Conservation (phyloP, 2,329 filamentous ascomycete species). For the Ophiosphaerella herpotricha region DNA sequence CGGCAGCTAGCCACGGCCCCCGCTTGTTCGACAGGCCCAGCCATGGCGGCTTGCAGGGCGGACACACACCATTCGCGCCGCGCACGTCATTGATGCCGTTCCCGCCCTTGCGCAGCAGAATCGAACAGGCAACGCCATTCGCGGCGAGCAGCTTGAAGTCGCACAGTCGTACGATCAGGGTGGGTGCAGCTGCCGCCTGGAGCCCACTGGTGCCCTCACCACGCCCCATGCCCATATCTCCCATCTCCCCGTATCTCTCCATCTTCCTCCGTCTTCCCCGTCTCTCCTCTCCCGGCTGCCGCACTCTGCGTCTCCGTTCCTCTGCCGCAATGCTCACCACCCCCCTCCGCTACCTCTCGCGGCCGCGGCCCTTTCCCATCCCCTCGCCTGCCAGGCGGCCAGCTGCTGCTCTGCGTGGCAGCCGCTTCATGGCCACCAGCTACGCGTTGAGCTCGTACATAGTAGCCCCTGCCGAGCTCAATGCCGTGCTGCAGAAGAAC, state of each 20-base stretch:
- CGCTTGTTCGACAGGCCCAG: constrained; percentile 3
- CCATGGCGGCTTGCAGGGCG: constrained; percentile 22
- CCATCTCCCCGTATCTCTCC: not conserved
- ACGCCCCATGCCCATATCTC: no score
- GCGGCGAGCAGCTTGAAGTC: not conserved
- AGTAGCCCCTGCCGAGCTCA: constrained; percentile 81
- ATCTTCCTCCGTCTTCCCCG: no score
- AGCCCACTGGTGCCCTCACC: constrained; percentile 27
- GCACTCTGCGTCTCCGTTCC: constrained; percentile 8
- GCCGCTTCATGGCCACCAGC: constrained; percentile 35
- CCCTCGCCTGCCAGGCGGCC: no score
- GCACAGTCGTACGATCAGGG: not conserved
- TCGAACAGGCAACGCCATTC: not conserved
- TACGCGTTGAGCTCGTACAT: constrained; percentile 75
- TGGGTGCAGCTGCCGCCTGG: constrained; percentile 2
- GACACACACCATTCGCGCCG: constrained; percentile 2
- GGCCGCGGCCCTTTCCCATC: not conserved
- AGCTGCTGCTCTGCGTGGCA: no score
- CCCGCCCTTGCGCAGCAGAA: no score
- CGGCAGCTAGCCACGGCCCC: not conserved
- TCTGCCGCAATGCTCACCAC: constrained; percentile 37
- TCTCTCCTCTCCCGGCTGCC: constrained; percentile 3
- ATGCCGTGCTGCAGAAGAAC: constrained; percentile 81
- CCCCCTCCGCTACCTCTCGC: constrained; percentile 27
- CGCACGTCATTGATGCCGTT: no score